Evolutionary conservation across 306 rosid species (phyloP).

Genomic region (Chamaecrista fasciculata): DNA sequence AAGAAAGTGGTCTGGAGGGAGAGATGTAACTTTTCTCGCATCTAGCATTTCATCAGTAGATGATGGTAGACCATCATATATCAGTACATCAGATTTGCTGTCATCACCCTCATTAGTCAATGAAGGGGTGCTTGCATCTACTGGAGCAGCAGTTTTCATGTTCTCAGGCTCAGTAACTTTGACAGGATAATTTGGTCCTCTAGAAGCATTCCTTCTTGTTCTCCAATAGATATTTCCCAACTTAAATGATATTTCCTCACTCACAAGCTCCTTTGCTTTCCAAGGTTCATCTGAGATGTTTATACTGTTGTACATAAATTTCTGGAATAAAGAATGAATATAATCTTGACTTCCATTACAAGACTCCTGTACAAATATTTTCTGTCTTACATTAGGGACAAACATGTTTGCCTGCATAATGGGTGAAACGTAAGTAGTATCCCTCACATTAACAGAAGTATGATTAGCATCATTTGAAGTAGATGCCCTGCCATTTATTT

Average conservation of each 20-base stretch:
- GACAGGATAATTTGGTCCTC: slow-evolving; percentile 20
- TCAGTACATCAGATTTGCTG: slow-evolving; percentile 24
- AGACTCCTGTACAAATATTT: slow-evolving; percentile 47
- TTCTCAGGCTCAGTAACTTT: slow-evolving; percentile 38
- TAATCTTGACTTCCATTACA: slow-evolving; percentile 32
- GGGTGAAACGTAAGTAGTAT: slow-evolving; percentile 29
- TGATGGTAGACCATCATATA: slow-evolving; percentile 23
- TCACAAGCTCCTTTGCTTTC: slow-evolving; percentile 43
- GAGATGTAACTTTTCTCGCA: slow-evolving; percentile 36
- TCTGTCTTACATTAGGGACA: slow-evolving; percentile 47
- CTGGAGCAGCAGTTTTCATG: slow-evolving; percentile 27
- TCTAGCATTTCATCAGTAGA: slow-evolving; percentile 30
- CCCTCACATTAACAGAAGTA: slow-evolving; percentile 29
- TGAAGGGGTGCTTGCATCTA: slow-evolving; percentile 30
- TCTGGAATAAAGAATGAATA: slow-evolving; percentile 48
- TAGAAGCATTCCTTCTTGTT: slow-evolving; percentile 39
- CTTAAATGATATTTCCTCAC: slow-evolving; percentile 41
- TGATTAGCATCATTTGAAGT: slow-evolving; percentile 34
- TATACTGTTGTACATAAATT: slow-evolving; percentile 28
- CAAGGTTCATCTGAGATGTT: slow-evolving; percentile 32
- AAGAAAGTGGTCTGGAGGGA: slow-evolving; percentile 55
- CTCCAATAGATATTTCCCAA: slow-evolving; percentile 46
- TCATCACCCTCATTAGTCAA: slow-evolving; percentile 35
- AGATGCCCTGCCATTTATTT: slow-evolving; percentile 36
- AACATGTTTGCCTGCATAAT: slow-evolving; percentile 36